Base-by-base conservation (phyloP, 305 asterid species). In the Fraxinus floribunda region DNA sequence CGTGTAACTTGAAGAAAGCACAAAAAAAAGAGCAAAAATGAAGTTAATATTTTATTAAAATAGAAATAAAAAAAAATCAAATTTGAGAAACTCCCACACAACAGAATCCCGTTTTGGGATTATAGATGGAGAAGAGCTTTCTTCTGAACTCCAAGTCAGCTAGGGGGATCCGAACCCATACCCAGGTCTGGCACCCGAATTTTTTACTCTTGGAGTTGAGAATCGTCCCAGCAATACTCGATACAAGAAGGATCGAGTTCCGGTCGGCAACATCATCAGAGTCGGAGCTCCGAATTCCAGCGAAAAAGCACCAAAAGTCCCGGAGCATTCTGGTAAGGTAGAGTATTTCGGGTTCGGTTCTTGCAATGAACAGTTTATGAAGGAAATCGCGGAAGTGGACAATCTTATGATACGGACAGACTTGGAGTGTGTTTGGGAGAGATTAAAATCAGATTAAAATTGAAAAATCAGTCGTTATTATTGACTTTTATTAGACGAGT, bases 1-100 rank as follows among this genome's bases (percentile, higher is more conserved):
- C 0, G 97, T 91, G 82, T 93, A 94, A 79, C 98, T 97, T 94
- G 87, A 83, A 83, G 77, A 83, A 73, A 68, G 34, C 35, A 32
- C 35, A 32, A 62, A 78, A 39, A 29, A 1, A 29, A 29, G 0
- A 75, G 18, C 74, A 26, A 8, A 15, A 15, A 46, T 55, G 8
- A 39, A 70, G 75, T 70, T 30, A 30, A 70, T 13, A 24, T 64
- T 66, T 11, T 26, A 5, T 64, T 64, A 22, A 64, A 24, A 32
- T 32, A 35, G 10, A 30, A 16, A 1, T 24, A 49, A 0, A 11
- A 11, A 60, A 60, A 39, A 79, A 1, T 30, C 75, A 13, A 13
- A 29, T 70, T 30, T 70, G 75, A 70, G 41, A 70, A 70, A 70
- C 22, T 70, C 4, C 7, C 75, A 70, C 18, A 15, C 22, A n/a